Percentiles rank a stretch among this genome's conserved stretches.
Evolutionary conservation across 768 basidiomycete species (phyloP).

Genomic region (Dentipellis fragilis): DNA sequence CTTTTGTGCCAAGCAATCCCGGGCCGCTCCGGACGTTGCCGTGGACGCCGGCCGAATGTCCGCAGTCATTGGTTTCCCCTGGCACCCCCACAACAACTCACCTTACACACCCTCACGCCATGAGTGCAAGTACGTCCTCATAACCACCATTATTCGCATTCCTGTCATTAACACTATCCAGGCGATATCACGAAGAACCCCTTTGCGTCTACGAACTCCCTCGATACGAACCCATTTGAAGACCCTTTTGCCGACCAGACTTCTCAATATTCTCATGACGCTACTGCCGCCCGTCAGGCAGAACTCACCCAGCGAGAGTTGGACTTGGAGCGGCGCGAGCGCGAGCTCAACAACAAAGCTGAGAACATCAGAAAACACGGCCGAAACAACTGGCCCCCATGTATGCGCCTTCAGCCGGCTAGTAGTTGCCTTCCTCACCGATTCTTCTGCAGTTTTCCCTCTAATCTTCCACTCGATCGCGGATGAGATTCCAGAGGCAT

Average conservation of each 20-base stretch:
- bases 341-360: conserved; percentile 58
- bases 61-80: background rate
- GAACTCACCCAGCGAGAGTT: conserved; percentile 71
- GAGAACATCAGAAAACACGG: conserved; percentile 67
- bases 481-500: conserved; percentile 81
- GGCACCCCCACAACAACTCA: background rate
- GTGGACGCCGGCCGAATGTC: background rate
- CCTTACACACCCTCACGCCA: background rate
- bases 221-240: conserved; percentile 85
- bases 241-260: conserved; percentile 49
- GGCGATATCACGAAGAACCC: conserved; percentile 52
- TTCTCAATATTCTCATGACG: conserved; percentile 16
- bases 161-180: conserved; percentile 5
- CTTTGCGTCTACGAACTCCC: conserved; percentile 75
- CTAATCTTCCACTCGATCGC: conserved; percentile 89
- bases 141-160: background rate
- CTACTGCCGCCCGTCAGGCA: conserved; percentile 36
- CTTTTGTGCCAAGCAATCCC: too few species aligned
- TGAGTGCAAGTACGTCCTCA: conserved; percentile 12
- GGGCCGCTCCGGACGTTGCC: too few species aligned
- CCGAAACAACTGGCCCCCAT: conserved; percentile 90
- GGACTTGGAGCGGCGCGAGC: conserved; percentile 73
- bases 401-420: conserved; percentile 33
- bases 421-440: background rate
- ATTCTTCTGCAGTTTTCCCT: conserved; percentile 61